Conservation (phyloP, 2,329 filamentous ascomycete species). For the Triangularia verruculosa region DNA sequence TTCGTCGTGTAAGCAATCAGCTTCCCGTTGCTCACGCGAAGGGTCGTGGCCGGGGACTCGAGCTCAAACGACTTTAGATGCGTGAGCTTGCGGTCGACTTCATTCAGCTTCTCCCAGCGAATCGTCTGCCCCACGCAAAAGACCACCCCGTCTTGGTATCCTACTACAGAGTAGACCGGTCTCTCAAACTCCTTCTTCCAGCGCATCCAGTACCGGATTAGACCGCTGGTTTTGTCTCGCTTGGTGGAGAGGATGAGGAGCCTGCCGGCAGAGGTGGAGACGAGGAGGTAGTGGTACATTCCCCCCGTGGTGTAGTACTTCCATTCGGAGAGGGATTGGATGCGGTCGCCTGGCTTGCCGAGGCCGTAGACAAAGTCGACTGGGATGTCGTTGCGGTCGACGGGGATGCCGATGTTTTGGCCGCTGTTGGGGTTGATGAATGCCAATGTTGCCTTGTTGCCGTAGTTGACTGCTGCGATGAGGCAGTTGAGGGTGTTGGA, state of each 20-base stretch:
- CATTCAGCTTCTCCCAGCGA: constrained; percentile 55
- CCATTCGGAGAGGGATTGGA: constrained; percentile 65
- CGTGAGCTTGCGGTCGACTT: constrained; percentile 49
- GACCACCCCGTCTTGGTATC: constrained; percentile 55
- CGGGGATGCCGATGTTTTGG: constrained; percentile 46
- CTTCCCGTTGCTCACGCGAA: constrained; percentile 47
- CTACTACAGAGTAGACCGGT: constrained; percentile 55
- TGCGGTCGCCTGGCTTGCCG: constrained; percentile 53
- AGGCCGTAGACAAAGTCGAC: constrained; percentile 54
- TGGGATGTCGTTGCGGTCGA: constrained; percentile 40
- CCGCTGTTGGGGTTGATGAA: constrained; percentile 59
- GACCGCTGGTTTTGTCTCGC: constrained; percentile 26
- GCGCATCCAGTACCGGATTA: constrained; percentile 53
- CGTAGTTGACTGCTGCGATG: constrained; percentile 48
- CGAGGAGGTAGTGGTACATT: constrained; percentile 61
- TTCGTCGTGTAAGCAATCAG: constrained; percentile 50
- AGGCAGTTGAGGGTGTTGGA: constrained; percentile 52
- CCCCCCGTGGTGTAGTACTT: constrained; percentile 54
- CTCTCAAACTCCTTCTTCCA: constrained; percentile 45
- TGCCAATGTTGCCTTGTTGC: constrained; percentile 46
- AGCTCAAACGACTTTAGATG: constrained; percentile 46
- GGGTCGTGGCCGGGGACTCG: constrained; percentile 50
- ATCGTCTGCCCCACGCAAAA: constrained; percentile 53
- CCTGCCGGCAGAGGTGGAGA: constrained; percentile 53
- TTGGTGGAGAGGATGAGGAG: constrained; percentile 56